These are phyloP conservation scores for Populus tomentosa DNA, from an alignment of 441 rosid genomes.

Conservation along the genomic window DNA sequence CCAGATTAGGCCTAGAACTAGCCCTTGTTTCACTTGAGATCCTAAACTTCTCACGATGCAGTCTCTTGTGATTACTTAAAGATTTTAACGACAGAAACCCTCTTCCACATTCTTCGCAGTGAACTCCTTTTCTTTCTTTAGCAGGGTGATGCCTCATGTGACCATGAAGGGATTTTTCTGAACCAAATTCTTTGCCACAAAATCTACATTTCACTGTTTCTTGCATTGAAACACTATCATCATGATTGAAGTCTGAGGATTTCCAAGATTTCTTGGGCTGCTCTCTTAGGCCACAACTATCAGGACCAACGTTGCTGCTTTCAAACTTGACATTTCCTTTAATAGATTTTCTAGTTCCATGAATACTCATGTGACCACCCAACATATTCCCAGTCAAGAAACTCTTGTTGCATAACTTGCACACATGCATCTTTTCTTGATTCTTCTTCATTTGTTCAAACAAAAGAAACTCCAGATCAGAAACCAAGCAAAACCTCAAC, in stretches of 20 bases:
- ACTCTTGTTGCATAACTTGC: slow-evolving; percentile 32
- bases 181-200: slow-evolving; percentile 45
- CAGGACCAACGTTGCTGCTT: slow-evolving; percentile 24
- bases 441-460: slow-evolving; percentile 25
- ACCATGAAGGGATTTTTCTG: slow-evolving; percentile 40
- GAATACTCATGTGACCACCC: slow-evolving; percentile 41
- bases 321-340: slow-evolving; percentile 17
- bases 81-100: slow-evolving; percentile 43
- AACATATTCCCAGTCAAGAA: slow-evolving; percentile 34
- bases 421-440: slow-evolving; percentile 26
- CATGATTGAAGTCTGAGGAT: slow-evolving; percentile 27
- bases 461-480: slow-evolving; percentile 15
- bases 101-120: slow-evolving; percentile 52
- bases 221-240: slow-evolving; percentile 1
- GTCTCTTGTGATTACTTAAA: slow-evolving; percentile 41
- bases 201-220: slow-evolving; percentile 26
- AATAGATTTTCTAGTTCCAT: slow-evolving; percentile 20
- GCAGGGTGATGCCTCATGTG: slow-evolving; percentile 58
- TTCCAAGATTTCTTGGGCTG: slow-evolving; percentile 72
- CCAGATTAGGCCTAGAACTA: slow-evolving; percentile 18
- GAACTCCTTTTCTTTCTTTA: slow-evolving; percentile 27
- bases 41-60: slow-evolving; percentile 27
- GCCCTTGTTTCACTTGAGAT: slow-evolving; percentile 5
- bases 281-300: slow-evolving; percentile 52
- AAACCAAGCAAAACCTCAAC: slow-evolving; percentile 12